Evolutionary conservation across 148 eudicot genomes (phyloP).

Genomic region (Pouteria glomerata): DNA sequence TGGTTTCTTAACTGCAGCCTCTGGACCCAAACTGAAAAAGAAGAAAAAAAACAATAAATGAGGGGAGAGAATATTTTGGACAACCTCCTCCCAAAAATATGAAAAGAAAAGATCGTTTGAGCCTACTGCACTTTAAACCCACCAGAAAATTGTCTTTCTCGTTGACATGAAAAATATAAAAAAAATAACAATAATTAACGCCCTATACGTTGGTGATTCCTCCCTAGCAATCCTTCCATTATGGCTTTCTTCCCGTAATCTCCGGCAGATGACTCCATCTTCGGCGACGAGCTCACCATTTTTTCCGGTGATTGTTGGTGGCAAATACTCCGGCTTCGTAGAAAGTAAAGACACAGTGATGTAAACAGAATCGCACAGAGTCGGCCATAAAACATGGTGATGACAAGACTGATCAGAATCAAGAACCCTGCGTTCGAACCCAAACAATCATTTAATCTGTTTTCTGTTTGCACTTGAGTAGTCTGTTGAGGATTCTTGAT

Average conservation of each 20-base stretch:
- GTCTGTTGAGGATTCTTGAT: too few species aligned
- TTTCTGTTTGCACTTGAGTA: too few species aligned
- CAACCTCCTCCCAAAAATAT: too few species aligned
- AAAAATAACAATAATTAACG: neutral
- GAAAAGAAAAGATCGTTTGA: too few species aligned
- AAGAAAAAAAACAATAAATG: too few species aligned
- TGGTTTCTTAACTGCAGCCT: too few species aligned
- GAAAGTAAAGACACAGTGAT: constrained; percentile 5
- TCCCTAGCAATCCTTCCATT: constrained; percentile 21
- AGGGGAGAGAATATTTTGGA: too few species aligned
- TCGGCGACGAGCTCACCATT: constrained; percentile 1
- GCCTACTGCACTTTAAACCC: too few species aligned
- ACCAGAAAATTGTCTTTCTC: too few species aligned
- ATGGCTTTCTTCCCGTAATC: constrained; percentile 19
- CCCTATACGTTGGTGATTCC: constrained; percentile 8
- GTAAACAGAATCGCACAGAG: constrained; percentile 16
- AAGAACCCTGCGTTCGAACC: neutral
- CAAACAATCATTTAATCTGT: neutral
- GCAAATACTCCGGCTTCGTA: neutral
- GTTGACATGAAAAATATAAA: too few species aligned
- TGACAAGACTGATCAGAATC: constrained; percentile 5
- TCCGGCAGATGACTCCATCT: neutral
- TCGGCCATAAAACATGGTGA: constrained; percentile 17
- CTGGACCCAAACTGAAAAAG: too few species aligned
- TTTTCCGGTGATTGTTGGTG: neutral